Evolutionary conservation across 345 rosid genomes (phyloP), one percentile per base, ranked within the genome.

Genomic region (Cardamine chenopodiifolia): DNA sequence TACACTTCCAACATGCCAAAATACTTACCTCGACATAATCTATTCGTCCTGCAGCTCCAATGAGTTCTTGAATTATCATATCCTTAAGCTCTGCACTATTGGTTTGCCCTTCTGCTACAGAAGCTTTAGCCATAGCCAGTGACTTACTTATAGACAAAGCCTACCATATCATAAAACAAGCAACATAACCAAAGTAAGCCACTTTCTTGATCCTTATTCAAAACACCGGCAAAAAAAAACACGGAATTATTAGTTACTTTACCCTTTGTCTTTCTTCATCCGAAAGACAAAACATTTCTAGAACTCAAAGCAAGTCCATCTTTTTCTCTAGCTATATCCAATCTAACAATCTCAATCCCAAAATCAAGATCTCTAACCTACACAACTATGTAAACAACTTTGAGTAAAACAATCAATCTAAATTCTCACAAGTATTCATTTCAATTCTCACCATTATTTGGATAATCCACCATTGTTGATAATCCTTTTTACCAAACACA

Each of bases 251-350:
- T 22, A 22, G 32, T 58, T 19, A 35, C 60, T 29, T 12, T 65
- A 89, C 97, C 90, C 81, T 87, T 79, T 83, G 55, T 65, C 90
- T 85, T 14, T 91, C 93, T 78, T 83, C 88, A 47, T 80, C 75
- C 15, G 93, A 83, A 44, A 90, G 95, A 71, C 57, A 86, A 86
- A 55, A 91, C 96, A 66, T 94, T 94, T 44, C 98, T 86, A 10
- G 97, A 94, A 77, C 96, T 94, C 89, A 86, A 71, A 1, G 97
- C 97, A 47, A 94, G 90, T 67, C 98, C 97, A 77, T 90, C 90
- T 7, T 62, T 64, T 12, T 91, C 95, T 28, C 97, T 93, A 40
- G 79, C 47, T 54, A 89, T 75, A 44, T 91, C 98, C 59, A 85
- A 84, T 42, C 95, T 96, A 15, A 94, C 81, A 31, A 94, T 80